Conservation (phyloP, 805 yeast genomes). For the Saccharomycopsis microspora region DNA sequence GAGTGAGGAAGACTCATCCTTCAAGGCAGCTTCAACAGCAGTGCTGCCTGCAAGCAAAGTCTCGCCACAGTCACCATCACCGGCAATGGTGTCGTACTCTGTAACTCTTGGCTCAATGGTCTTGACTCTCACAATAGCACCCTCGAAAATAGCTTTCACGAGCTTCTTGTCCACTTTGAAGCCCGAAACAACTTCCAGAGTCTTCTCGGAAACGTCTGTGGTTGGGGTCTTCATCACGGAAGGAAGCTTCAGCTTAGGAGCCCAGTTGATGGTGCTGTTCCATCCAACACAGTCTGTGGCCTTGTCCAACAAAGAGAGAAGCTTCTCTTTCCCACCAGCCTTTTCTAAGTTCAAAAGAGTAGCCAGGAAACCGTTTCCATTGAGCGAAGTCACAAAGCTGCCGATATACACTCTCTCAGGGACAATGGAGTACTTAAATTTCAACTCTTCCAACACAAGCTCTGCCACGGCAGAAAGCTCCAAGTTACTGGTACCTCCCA, state of each 20-base stretch:
- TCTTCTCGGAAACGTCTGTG: conserved; percentile 20
- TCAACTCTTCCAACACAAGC: conserved; percentile 41
- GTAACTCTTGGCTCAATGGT: conserved; percentile 78
- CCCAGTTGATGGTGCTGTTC: conserved; percentile 25
- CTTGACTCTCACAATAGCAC: conserved; percentile 42
- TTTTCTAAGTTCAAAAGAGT: conserved; percentile 64
- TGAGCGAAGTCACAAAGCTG: conserved; percentile 78
- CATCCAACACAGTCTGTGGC: conserved; percentile 80
- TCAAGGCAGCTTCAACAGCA: conserved; percentile 48
- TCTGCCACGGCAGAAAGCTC: conserved; percentile 67
- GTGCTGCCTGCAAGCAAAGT: conserved; percentile 77
- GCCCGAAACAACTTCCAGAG: conserved; percentile 24
- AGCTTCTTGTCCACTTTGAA: conserved; percentile 23
- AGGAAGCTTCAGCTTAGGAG: conserved; percentile 18
- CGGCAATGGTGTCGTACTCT: conserved; percentile 75
- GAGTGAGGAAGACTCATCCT: conserved; percentile 27
- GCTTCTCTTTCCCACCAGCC: conserved; percentile 27
- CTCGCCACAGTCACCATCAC: conserved; percentile 97
- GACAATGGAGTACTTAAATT: conserved; percentile 36
- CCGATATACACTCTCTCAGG: conserved; percentile 70
- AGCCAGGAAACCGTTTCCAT: conserved; percentile 85
- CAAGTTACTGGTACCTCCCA: conserved; percentile 82
- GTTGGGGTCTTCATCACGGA: conserved; percentile 16
- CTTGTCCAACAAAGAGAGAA: conserved; percentile 50
- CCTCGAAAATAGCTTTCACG: conserved; percentile 27